phyloP scores from a whole-genome alignment of 1,139 yeast species.

The Candida dubliniensis region DNA sequence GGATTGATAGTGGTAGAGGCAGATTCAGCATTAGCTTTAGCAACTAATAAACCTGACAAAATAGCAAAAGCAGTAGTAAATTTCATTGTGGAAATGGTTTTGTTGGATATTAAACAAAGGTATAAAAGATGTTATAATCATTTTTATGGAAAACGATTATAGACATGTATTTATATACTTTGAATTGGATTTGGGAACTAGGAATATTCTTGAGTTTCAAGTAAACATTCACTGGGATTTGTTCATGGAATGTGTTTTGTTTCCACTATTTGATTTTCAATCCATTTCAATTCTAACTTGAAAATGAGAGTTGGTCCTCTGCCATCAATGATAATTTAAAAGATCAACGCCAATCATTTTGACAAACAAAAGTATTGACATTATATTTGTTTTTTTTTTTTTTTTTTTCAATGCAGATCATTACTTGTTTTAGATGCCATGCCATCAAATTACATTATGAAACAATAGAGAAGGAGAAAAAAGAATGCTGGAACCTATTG shows the following conservation, averaged over 20 bases:
- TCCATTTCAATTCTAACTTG: too few relatives aligned
- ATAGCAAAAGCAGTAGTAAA: not conserved
- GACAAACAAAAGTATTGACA: not conserved
- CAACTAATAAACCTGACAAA: not conserved
- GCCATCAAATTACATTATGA: not conserved
- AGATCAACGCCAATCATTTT: not conserved
- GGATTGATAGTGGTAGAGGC: not conserved
- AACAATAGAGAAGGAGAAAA: not conserved
- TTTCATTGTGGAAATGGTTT: not conserved
- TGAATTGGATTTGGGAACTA: too few relatives aligned
- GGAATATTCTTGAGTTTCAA: too few relatives aligned
- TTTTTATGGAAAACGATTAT: too few relatives aligned
- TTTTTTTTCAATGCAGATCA: slow-evolving; percentile 2
- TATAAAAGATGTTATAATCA: too few relatives aligned
- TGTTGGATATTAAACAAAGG: not conserved
- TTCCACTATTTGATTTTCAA: too few relatives aligned
- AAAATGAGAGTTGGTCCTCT: too few relatives aligned
- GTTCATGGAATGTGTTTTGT: too few relatives aligned
- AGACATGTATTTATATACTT: too few relatives aligned
- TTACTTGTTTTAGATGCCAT: not conserved
- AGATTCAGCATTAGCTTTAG: not conserved
- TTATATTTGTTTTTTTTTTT: not conserved
- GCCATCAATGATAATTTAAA: too few relatives aligned
- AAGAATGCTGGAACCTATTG: not conserved
- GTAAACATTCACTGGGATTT: too few relatives aligned